These are phyloP conservation scores for Wickerhamiella infanticola DNA, from an alignment of 1,139 yeast genomes.

Conservation along the genomic window DNA sequence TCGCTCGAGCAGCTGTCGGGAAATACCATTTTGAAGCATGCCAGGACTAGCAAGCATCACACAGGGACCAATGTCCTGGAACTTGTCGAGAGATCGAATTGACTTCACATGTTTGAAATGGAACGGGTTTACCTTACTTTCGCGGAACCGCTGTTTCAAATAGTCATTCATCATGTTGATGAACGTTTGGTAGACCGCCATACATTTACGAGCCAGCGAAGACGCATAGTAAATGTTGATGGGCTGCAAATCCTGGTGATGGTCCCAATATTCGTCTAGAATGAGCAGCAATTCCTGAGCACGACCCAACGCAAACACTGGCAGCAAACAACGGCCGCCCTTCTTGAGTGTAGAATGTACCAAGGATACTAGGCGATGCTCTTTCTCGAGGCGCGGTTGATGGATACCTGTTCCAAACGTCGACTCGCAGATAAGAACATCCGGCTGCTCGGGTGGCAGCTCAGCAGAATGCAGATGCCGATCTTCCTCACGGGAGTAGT, in stretches of 20 bases:
- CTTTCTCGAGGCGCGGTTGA: slow-evolving; percentile 79
- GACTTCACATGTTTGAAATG: slow-evolving; percentile 76
- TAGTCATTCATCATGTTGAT: slow-evolving; percentile 94
- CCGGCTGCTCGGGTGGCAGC: slow-evolving; percentile 80
- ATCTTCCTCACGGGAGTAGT: slow-evolving; percentile 87
- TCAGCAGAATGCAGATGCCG: slow-evolving; percentile 93
- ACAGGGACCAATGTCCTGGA: slow-evolving; percentile 90
- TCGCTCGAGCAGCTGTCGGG: slow-evolving; percentile 75
- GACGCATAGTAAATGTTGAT: slow-evolving; percentile 85
- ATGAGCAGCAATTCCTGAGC: slow-evolving; percentile 87
- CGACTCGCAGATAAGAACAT: slow-evolving; percentile 81
- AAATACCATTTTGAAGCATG: slow-evolving; percentile 91
- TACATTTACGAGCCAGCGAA: slow-evolving; percentile 82
- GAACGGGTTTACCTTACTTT: slow-evolving; percentile 69
- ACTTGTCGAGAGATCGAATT: slow-evolving; percentile 61
- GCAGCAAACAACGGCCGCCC: slow-evolving; percentile 86
- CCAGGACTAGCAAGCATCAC: slow-evolving; percentile 97
- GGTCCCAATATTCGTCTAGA: slow-evolving; percentile 87
- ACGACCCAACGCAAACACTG: slow-evolving; percentile 92
- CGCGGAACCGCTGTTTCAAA: slow-evolving; percentile 64
- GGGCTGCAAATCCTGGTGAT: slow-evolving; percentile 66
- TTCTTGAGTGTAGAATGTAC: slow-evolving; percentile 72
- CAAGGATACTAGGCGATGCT: slow-evolving; percentile 57
- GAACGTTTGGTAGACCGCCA: slow-evolving; percentile 94
- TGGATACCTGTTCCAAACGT: slow-evolving; percentile 98